Evolutionary conservation across 345 rosid species (phyloP), one percentile per base, ranked within the genome.

Genomic region (Lumnitzera littorea): DNA sequence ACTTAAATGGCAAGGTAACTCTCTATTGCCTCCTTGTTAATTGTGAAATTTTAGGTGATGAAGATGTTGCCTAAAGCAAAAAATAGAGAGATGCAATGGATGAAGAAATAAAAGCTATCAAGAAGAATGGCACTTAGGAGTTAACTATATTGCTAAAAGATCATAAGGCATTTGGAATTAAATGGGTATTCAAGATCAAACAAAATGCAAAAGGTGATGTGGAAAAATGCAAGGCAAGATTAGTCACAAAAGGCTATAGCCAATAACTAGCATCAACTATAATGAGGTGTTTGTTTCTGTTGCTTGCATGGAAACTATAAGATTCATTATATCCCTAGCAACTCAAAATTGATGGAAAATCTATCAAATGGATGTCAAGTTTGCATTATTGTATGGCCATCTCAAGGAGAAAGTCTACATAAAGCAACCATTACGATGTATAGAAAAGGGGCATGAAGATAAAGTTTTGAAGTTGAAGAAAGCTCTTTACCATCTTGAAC

Each of bases 331-430:
- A 47, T 31, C 50, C 10, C 13, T 49, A 13, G 56, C 49, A 8
- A 6, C 50, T 5, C 47, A 55, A 55, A 61, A 55, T 2, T 27
- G 43, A 10, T 61, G 49, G 66, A 12, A 15, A 8, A 55, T 67
- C 16, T 43, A n/a, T 27, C 55, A 61, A 9, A 0, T 48, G 46
- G 62, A 62, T 57, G 2, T 68, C 15, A 47, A 67, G 15, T 31
- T 17, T 25, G 15, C 62, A 6, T 67, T 67, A n/a, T 4, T 67
- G 14, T 47, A 61, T 55, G 56, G 16, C 9, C 11, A 5, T 12
- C 51, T 67, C 7, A 12, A 15, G 2, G 60, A 67, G 20, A 61
- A 61, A 12, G 24, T 67, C 2, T 67, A 27, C 29, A 55, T 56
- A 0, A 3, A 53, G 36, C 57, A 29, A 46, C 49, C 56, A 12